Evolutionary conservation across 129 eudicot species (phyloP).

Genomic region (Saussurea involucrata): DNA sequence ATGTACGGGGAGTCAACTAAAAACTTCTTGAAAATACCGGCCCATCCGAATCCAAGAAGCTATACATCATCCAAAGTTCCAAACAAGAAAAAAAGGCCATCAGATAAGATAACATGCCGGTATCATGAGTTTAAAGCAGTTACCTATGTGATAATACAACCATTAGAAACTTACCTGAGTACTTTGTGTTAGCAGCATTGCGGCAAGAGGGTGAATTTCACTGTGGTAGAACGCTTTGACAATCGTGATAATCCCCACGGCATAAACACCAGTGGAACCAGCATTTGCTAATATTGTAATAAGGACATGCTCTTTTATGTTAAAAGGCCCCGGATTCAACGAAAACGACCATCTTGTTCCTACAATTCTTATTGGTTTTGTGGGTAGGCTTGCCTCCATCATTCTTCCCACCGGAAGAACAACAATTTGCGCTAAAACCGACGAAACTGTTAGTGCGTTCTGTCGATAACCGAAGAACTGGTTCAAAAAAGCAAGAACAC

Average conservation of each 20-base stretch:
- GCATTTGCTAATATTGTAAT: constrained; percentile 82
- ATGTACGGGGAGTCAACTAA: constrained; percentile 82
- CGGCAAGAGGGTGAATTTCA: constrained; percentile 53
- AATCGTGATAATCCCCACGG: constrained; percentile 58
- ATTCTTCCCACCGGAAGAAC: constrained; percentile 72
- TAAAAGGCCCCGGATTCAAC: constrained; percentile 81
- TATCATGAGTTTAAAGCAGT: background rate
- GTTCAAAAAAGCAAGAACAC: constrained; percentile 65
- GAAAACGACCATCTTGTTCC: constrained; percentile 61
- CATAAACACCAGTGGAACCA: constrained; percentile 52
- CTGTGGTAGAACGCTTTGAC: constrained; percentile 75
- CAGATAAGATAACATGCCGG: background rate
- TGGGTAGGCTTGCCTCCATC: constrained; percentile 69
- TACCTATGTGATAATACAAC: background rate
- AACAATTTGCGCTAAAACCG: constrained; percentile 70
- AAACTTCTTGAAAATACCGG: constrained; percentile 71
- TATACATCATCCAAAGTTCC: constrained; percentile 13
- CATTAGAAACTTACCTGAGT: constrained; percentile 50
- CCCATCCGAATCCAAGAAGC: constrained; percentile 97
- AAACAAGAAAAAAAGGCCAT: background rate
- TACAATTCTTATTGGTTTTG: constrained; percentile 20
- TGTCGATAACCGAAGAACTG: constrained; percentile 77
- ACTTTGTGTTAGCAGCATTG: constrained; percentile 57
- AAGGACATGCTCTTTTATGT: constrained; percentile 79
- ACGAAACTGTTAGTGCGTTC: constrained; percentile 48